Evolutionary conservation across 805 yeast genomes (phyloP).

Genomic region (Lachancea nothofagi): DNA sequence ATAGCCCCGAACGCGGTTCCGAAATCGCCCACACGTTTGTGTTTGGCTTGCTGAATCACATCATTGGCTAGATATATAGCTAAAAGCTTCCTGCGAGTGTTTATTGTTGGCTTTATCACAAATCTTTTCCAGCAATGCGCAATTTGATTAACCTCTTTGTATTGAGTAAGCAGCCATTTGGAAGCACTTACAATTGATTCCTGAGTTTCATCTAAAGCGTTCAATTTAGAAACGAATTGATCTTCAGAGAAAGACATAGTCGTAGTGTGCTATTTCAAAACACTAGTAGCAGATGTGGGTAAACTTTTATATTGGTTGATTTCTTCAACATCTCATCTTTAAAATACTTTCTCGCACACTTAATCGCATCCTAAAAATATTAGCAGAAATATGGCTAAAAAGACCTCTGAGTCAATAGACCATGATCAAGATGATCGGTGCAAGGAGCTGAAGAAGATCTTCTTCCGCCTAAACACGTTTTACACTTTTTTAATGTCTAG

Average conservation of each 20-base stretch:
- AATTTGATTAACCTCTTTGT: constrained; percentile 23
- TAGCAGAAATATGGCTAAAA: not conserved
- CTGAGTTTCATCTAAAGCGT: constrained; percentile 31
- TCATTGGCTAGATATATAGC: constrained; percentile 31
- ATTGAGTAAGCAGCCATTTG: constrained; percentile 30
- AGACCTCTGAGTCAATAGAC: not conserved
- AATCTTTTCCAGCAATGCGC: constrained; percentile 27
- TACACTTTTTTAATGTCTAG: constrained; percentile 58
- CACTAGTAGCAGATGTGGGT: too few species aligned
- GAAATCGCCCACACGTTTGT: constrained; percentile 27
- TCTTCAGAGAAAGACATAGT: constrained; percentile 28
- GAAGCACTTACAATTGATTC: constrained; percentile 32
- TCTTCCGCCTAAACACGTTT: constrained; percentile 51
- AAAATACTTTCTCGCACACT: too few species aligned
- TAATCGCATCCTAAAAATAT: not conserved
- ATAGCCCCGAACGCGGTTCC: constrained; percentile 26
- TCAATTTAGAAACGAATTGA: constrained; percentile 24
- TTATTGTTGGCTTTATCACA: constrained; percentile 20
- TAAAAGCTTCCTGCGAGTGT: constrained; percentile 28
- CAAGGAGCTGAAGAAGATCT: constrained; percentile 41
- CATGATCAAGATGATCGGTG: constrained; percentile 17
- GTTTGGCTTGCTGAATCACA: constrained; percentile 32
- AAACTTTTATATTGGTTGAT: too few species aligned
- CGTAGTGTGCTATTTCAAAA: not conserved
- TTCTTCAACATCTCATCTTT: too few species aligned